Conservation (phyloP, 768 basidiomycete species). For the Rubroboletus pulcherrimus region DNA sequence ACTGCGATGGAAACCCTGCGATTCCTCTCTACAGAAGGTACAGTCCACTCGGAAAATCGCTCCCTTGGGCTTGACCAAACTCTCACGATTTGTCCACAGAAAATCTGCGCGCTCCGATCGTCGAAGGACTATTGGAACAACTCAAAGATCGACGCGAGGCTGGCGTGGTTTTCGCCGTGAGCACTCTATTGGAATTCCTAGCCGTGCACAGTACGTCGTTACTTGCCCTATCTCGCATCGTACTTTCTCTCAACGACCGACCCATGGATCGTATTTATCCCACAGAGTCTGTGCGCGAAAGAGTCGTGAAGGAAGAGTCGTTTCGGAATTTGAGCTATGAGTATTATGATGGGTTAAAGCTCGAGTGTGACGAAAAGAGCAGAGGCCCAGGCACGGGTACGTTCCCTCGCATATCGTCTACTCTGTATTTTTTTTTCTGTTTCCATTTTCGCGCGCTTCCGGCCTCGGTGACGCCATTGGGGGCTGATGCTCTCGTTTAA, state of each 20-base stretch:
- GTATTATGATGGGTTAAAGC: slow-evolving; percentile 17
- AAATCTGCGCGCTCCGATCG: slow-evolving; percentile 4
- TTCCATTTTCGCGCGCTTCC: background rate
- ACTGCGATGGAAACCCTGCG: slow-evolving; percentile 13
- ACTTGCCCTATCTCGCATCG: background rate
- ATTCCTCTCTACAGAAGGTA: slow-evolving; percentile 16
- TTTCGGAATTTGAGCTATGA: slow-evolving; percentile 20
- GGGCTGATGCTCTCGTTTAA: background rate
- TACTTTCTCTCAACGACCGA: background rate
- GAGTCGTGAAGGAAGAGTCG: slow-evolving; percentile 4
- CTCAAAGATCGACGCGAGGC: slow-evolving; percentile 16
- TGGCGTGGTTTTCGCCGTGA: slow-evolving; percentile 14
- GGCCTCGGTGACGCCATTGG: too few relatives aligned
- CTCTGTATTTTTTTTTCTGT: too few relatives aligned
- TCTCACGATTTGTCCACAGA: slow-evolving; percentile 3
- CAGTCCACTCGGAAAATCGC: background rate
- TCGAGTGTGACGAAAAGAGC: slow-evolving; percentile 13
- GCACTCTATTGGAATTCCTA: slow-evolving; percentile 10
- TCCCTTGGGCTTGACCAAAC: background rate
- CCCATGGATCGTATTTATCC: too few relatives aligned
- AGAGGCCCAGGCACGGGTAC: slow-evolving; percentile 12
- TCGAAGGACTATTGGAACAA: slow-evolving; percentile 11
- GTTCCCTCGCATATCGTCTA: background rate
- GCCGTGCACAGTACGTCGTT: slow-evolving; percentile 14
- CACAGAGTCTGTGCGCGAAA: slow-evolving; percentile 17